Evolutionary conservation across 192 early-diverging fungal genomes (phyloP).

Genomic region (Podila minutissima): DNA sequence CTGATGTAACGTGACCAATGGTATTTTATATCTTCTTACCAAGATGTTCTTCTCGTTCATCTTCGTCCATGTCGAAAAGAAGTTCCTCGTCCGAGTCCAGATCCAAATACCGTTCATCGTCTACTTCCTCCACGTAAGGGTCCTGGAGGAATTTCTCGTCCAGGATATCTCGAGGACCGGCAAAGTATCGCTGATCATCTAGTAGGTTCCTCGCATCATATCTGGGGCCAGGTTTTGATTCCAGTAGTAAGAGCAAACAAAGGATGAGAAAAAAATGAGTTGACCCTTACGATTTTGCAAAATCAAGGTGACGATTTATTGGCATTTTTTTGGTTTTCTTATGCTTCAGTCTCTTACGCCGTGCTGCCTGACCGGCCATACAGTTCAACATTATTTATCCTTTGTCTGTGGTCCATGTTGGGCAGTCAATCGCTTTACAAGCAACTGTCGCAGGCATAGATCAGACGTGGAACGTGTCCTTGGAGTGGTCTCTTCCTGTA

Average conservation of each 20-base stretch:
- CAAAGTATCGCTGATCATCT: conserved; percentile 50
- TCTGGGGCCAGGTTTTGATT: conserved; percentile 38
- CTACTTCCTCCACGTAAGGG: conserved; percentile 8
- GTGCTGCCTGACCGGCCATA: neutral
- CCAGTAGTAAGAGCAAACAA: neutral
- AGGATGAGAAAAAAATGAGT: neutral
- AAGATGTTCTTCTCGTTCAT: conserved; percentile 60
- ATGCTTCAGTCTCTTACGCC: neutral
- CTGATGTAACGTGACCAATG: too few species aligned
- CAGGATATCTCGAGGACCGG: conserved; percentile 14
- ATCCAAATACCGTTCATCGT: conserved; percentile 68
- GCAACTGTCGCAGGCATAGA: neutral
- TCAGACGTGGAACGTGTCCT: too few species aligned
- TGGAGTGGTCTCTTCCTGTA: too few species aligned
- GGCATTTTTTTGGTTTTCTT: neutral
- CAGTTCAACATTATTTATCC: too few species aligned
- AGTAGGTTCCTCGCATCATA: conserved; percentile 72
- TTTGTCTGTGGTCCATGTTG: too few species aligned
- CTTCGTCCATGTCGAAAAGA: conserved; percentile 62
- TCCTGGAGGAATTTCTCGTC: conserved; percentile 10
- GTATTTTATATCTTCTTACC: conserved; percentile 25
- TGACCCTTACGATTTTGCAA: neutral
- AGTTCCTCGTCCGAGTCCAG: conserved; percentile 68
- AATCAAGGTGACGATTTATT: neutral
- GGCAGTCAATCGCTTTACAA: too few species aligned